Conservation (phyloP, 1,139 yeast species). For the Candida sp. region DNA sequence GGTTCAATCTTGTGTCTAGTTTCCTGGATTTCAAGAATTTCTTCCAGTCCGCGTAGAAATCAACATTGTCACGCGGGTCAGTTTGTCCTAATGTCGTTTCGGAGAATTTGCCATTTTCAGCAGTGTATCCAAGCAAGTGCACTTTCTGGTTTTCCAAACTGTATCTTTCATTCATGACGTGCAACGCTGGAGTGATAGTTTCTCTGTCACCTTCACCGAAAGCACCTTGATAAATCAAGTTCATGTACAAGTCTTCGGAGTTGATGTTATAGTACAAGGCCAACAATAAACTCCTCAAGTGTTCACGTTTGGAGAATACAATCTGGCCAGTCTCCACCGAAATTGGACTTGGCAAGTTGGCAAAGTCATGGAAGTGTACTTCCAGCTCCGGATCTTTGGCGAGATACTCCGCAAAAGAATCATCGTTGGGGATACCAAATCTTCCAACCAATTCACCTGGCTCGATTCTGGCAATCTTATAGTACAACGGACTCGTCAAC, state of each 20-base stretch:
- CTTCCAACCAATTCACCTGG: constrained; percentile 34
- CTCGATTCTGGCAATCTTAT: constrained; percentile 35
- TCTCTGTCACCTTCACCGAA: constrained; percentile 45
- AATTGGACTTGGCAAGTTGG: constrained; percentile 31
- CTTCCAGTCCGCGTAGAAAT: constrained; percentile 31
- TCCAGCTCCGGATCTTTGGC: constrained; percentile 19
- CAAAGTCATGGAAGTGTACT: constrained; percentile 37
- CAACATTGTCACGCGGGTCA: constrained; percentile 29
- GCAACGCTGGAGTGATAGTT: constrained; percentile 42
- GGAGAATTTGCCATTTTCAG: constrained; percentile 22
- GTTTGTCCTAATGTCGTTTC: constrained; percentile 39
- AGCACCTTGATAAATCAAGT: constrained; percentile 40
- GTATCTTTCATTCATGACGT: constrained; percentile 39
- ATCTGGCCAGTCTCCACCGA: constrained; percentile 42
- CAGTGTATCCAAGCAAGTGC: constrained; percentile 29
- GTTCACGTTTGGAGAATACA: constrained; percentile 36
- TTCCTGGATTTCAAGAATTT: constrained; percentile 22
- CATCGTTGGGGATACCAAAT: constrained; percentile 33
- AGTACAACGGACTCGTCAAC: constrained; percentile 36
- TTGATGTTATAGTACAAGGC: constrained; percentile 37
- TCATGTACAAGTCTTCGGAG: constrained; percentile 31
- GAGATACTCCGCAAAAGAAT: constrained; percentile 23
- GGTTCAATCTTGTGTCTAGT: constrained; percentile 34
- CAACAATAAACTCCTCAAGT: constrained; percentile 31
- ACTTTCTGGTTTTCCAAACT: constrained; percentile 27